phyloP scores from a whole-genome alignment of 495 filamentous ascomycete species.

The Talaromyces adpressus region DNA sequence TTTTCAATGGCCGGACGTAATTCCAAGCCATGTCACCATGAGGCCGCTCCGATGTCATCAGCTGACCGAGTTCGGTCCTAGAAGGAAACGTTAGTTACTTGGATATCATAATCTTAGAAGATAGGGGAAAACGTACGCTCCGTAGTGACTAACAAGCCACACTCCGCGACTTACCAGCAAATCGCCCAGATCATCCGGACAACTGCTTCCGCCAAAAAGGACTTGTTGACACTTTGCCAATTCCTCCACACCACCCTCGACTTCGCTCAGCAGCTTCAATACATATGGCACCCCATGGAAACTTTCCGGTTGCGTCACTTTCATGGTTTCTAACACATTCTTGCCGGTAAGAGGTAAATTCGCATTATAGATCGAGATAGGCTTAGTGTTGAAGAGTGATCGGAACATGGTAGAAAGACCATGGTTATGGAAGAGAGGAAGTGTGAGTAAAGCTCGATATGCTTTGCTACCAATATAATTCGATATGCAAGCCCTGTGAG shows the following conservation, averaged over 20 bases:
- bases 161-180: slow-evolving; percentile 44
- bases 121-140: slow-evolving; percentile 8
- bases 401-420: slow-evolving; percentile 42
- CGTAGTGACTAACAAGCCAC: slow-evolving; percentile 46
- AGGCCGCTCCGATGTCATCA: slow-evolving; percentile 23
- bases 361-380: slow-evolving; percentile 38
- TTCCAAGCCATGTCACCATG: slow-evolving; percentile 37
- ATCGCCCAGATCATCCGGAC: slow-evolving; percentile 44
- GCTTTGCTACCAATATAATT: slow-evolving; percentile 33
- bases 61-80: slow-evolving; percentile 31
- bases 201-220: slow-evolving; percentile 38
- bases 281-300: slow-evolving; percentile 42
- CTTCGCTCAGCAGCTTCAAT: slow-evolving; percentile 39
- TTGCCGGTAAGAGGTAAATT: slow-evolving; percentile 33
- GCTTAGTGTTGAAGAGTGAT: slow-evolving; percentile 28
- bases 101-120: background rate
- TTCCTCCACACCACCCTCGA: slow-evolving; percentile 26
- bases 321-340: slow-evolving; percentile 29
- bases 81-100: background rate
- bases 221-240: slow-evolving; percentile 34
- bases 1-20: slow-evolving; percentile 30
- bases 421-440: slow-evolving; percentile 47
- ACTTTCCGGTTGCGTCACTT: slow-evolving; percentile 26
- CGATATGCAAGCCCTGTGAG: slow-evolving; percentile 27
- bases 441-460: slow-evolving; percentile 38